Conservation (phyloP, 305 asterid genomes). For the Salvia sclarea region DNA sequence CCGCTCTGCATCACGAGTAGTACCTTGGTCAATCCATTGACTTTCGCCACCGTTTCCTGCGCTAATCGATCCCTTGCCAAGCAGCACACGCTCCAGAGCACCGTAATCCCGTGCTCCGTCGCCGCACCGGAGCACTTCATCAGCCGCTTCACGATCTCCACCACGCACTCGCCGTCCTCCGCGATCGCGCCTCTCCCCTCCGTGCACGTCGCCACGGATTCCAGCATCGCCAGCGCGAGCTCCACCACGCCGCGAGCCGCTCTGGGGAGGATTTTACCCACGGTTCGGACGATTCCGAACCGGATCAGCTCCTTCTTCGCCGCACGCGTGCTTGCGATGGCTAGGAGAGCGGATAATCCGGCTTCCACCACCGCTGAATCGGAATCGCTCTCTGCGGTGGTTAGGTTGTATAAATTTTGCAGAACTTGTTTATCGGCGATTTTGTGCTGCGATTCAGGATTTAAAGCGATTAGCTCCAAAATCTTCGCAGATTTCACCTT, state of each 20-base stretch:
- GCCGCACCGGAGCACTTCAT: constrained; percentile 73
- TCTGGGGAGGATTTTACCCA: constrained; percentile 49
- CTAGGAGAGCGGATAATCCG: constrained; percentile 54
- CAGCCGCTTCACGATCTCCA: constrained; percentile 57
- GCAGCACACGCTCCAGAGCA: constrained; percentile 86
- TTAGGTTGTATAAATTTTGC: constrained; percentile 47
- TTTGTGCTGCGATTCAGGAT: constrained; percentile 56
- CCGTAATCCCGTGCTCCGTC: constrained; percentile 80
- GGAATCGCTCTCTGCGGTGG: constrained; percentile 34
- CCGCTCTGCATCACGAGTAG: constrained; percentile 88
- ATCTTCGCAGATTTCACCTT: constrained; percentile 62
- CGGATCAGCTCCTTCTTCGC: constrained; percentile 71
- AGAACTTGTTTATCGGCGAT: constrained; percentile 54
- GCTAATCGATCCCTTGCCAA: constrained; percentile 56
- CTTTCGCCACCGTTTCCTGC: constrained; percentile 51
- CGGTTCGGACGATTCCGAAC: constrained; percentile 55
- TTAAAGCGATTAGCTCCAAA: constrained; percentile 48
- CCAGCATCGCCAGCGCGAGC: constrained; percentile 52
- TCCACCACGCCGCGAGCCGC: constrained; percentile 42
- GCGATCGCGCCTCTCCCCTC: constrained; percentile 72
- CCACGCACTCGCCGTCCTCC: constrained; percentile 59
- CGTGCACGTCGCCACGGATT: constrained; percentile 60
- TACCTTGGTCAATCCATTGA: constrained; percentile 75
- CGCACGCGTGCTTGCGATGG: constrained; percentile 52
- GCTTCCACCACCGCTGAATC: constrained; percentile 44